These are phyloP conservation scores for Fusarium agapanthi DNA, from an alignment of 2,329 filamentous ascomycete species.

Conservation along the genomic window DNA sequence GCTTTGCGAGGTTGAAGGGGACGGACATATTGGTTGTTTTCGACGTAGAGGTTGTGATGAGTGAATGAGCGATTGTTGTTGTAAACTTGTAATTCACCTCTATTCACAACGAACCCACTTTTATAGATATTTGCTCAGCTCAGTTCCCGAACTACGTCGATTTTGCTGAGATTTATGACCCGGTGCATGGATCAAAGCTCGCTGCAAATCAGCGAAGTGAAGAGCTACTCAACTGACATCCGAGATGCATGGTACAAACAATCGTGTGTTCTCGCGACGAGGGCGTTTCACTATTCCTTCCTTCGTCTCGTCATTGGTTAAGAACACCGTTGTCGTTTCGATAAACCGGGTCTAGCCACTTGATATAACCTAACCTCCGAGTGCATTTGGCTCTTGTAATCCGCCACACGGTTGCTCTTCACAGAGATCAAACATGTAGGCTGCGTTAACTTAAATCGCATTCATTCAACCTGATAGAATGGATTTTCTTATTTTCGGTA, in stretches of 20 bases:
- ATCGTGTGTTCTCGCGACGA: not conserved
- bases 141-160: not conserved
- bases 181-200: not conserved
- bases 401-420: not conserved
- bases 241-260: not conserved
- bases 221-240: not conserved
- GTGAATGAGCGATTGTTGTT: not conserved
- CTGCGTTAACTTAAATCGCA: no score
- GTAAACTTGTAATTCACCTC: no score
- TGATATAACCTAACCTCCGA: not conserved
- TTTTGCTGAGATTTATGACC: not conserved
- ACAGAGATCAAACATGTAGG: not conserved
- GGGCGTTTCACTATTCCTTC: not conserved
- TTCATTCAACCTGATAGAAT: fast-evolving
- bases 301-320: not conserved
- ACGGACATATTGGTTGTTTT: not conserved
- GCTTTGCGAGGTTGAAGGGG: constrained; percentile 5
- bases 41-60: not conserved
- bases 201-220: not conserved
- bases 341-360: not conserved
- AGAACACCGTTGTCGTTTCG: not conserved
- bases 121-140: not conserved
- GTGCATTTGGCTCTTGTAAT: not conserved
- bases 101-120: not conserved
- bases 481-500: fast-evolving